Evolutionary conservation across 2,329 filamentous ascomycete genomes (phyloP).

Genomic region (Trichoderma lentiforme): DNA sequence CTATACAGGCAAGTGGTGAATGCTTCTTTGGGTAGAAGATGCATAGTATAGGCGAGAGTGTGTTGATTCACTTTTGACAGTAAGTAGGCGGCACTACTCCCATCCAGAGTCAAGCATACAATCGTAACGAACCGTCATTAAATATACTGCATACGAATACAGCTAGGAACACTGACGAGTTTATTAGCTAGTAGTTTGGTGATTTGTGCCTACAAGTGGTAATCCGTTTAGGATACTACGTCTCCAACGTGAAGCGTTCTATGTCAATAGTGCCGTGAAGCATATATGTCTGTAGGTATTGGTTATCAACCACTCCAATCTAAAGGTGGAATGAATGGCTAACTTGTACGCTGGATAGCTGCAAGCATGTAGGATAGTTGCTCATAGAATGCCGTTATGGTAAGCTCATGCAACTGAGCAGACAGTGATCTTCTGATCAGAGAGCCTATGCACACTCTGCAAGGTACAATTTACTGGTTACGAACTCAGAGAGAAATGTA

Average conservation of each 20-base stretch:
- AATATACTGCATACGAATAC: not conserved
- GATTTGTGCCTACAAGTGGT: not conserved
- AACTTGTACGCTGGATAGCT: not conserved
- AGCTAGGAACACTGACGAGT: too few species aligned
- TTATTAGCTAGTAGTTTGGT: not conserved
- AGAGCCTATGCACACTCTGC: not conserved
- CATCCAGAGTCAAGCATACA: too few species aligned
- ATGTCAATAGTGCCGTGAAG: not conserved
- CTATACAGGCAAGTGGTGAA: rapidly evolving
- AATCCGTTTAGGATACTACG: not conserved
- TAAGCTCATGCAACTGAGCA: not conserved
- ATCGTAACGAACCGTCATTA: not conserved
- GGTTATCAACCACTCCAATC: not conserved
- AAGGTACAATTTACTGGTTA: not conserved
- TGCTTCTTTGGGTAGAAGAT: not conserved
- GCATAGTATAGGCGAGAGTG: not conserved
- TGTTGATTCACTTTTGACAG: not conserved
- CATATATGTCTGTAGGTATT: not conserved
- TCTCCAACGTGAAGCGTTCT: not conserved
- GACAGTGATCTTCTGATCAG: too few species aligned
- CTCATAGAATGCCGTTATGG: not conserved
- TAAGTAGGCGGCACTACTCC: not conserved
- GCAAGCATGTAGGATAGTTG: not conserved
- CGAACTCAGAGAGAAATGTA: not conserved
- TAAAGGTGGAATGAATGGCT: not conserved